Base-by-base conservation (phyloP, 495 filamentous ascomycete species). In the Cryomyces minteri region DNA sequence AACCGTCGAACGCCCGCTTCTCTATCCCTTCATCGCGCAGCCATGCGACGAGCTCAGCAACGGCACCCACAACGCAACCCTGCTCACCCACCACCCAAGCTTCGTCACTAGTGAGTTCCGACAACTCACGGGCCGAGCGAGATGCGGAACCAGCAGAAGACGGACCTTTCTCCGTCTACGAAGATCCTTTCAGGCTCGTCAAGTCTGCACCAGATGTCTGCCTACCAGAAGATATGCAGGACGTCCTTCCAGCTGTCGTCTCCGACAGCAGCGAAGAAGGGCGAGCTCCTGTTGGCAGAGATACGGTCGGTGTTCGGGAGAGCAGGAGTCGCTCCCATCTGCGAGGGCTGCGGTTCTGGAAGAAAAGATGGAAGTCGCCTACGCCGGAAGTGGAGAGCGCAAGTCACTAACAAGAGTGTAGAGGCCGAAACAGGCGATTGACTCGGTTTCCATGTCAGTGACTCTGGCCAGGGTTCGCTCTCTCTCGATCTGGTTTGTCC, bases 11-110 rank as follows among this genome's bases (percentile, higher is more conserved):
- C 9, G 14, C 51, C 8, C 34, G 48, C 30, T 32, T 14, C 25
- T 48, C 44, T 4, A 34, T 45, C 5, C 51, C 48, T 0, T 50
- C 51, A 4, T 47, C 48, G 5, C 10, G 48, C 8, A 47, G 47
- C n/a, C 43, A 50, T 18, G 37, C 51, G 6, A 46, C 51, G 9
- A 50, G 48, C 41, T 43, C 44, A 1, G 48, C 48, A 6, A 47
- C 51, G 5, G 46, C 51, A n/a, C 43, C 44, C 6, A 50, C 51
- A 5, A 47, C 51, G 4, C 50, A 49, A 34, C 47, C 18, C 18
- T 25, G 37, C n/a, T 50, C 51, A 9, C 43, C 43, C 6, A 47
- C 51, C n/a, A 54, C 51, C 10, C 48, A 53, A 34, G 47, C 51
- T 9, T 53, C 51, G 12, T 50, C 48, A 4, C 18, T 52, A 18